Evolutionary conservation across 1,139 yeast species (phyloP).

Genomic region (Debaryomyces fabryi): DNA sequence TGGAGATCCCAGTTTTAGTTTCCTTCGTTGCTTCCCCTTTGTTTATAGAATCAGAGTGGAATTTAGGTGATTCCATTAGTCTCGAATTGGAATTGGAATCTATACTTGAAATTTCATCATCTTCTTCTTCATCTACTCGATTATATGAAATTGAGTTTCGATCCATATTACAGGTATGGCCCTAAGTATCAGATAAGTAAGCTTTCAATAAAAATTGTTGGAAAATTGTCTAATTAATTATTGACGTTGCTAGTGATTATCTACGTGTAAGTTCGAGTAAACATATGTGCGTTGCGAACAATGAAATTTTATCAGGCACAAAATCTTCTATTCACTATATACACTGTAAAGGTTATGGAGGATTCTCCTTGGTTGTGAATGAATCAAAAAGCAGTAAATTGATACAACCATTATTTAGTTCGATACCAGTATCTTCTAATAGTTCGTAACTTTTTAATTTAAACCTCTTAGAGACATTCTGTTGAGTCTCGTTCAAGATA

Average conservation of each 20-base stretch:
- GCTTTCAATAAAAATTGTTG: background rate
- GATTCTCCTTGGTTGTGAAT: constrained; percentile 68
- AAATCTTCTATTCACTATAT: background rate
- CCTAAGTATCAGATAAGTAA: background rate
- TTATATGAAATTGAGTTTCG: background rate
- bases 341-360: constrained; percentile 33
- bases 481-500: constrained; percentile 14
- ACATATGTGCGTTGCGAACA: constrained; percentile 3
- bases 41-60: background rate
- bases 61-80: constrained; percentile 1
- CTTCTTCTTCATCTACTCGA: background rate
- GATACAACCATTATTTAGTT: constrained; percentile 67
- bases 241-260: background rate
- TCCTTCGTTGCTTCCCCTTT: background rate
- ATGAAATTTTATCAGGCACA: background rate
- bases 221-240: background rate
- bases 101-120: constrained; percentile 7
- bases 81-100: constrained; percentile 5
- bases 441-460: constrained; percentile 57
- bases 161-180: background rate
- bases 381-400: constrained; percentile 78
- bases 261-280: constrained; percentile 5
- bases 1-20: background rate
- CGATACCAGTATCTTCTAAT: constrained; percentile 65
- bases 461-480: constrained; percentile 19